Conservation (phyloP, 169 alveolate genomes). For the Eimeria sp. region DNA sequence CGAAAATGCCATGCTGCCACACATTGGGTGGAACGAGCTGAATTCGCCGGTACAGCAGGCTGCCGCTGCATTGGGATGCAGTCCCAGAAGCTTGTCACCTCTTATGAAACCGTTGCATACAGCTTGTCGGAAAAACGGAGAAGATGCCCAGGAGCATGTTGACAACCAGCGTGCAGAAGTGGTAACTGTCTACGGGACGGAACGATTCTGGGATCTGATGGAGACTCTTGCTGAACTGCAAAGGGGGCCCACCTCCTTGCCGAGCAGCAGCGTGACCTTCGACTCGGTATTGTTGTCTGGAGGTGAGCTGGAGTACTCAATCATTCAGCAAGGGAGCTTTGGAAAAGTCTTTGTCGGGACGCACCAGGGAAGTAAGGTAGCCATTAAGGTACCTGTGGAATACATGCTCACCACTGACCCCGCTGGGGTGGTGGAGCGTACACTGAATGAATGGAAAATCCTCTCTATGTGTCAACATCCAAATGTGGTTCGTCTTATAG, state of each 20-base stretch:
- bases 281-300: constrained; percentile 58
- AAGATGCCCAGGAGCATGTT: not conserved
- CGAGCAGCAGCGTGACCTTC: constrained; percentile 72
- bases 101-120: not conserved
- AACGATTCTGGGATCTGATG: constrained; percentile 62
- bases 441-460: constrained; percentile 93
- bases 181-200: constrained; percentile 68
- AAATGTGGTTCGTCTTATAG: constrained; percentile 86
- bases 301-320: constrained; percentile 70
- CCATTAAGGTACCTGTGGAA: constrained; percentile 94
- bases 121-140: not conserved
- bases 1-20: not conserved
- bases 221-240: constrained; percentile 31
- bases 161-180: constrained; percentile 23
- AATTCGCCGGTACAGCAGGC: not conserved
- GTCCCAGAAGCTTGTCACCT: not conserved
- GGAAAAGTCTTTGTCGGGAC: constrained; percentile 81
- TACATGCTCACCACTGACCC: constrained; percentile 92
- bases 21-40: not conserved
- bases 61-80: not conserved
- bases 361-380: constrained; percentile 85
- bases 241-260: constrained; percentile 37
- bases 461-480: constrained; percentile 86
- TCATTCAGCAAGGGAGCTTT: constrained; percentile 80
- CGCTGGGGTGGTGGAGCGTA: constrained; percentile 92